These are phyloP conservation scores for Tricholoma flavovirens DNA, from an alignment of 768 basidiomycete species.

Conservation along the genomic window DNA sequence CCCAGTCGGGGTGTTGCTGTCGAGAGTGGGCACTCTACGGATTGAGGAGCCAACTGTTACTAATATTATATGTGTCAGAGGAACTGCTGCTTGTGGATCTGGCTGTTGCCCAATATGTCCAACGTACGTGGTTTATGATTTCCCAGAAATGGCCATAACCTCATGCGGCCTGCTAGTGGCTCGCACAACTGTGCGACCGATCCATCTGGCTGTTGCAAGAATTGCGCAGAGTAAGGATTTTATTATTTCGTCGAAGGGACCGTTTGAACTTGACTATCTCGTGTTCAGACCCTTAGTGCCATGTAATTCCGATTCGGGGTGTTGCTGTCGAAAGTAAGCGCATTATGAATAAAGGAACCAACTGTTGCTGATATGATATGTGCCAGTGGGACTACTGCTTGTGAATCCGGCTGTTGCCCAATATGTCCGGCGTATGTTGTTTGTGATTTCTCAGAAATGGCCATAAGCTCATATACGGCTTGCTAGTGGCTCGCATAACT, in stretches of 20 bases:
- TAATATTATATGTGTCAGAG: no score
- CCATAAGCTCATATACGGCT: not conserved
- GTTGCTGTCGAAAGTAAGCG: not conserved
- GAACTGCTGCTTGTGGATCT: no score
- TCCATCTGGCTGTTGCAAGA: not conserved
- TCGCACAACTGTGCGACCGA: not conserved
- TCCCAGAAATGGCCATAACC: not conserved
- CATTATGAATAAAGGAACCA: not conserved
- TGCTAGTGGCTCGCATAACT: not conserved
- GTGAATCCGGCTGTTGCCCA: no score
- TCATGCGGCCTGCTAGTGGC: not conserved
- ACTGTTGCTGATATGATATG: not conserved
- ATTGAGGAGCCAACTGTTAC: no score
- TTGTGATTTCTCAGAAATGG: no score
- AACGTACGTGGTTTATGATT: not conserved
- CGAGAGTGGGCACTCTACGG: no score
- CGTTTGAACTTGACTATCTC: not conserved
- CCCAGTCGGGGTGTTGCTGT: not conserved
- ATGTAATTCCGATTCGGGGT: not conserved
- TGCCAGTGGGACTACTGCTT: not conserved
- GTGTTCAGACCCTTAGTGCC: not conserved
- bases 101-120: not conserved
- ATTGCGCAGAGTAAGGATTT: not conserved
- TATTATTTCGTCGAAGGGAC: not conserved
- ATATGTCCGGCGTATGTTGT: no score